These are phyloP conservation scores for Vigna trinervia DNA, from an alignment of 306 rosid species.

Conservation along the genomic window DNA sequence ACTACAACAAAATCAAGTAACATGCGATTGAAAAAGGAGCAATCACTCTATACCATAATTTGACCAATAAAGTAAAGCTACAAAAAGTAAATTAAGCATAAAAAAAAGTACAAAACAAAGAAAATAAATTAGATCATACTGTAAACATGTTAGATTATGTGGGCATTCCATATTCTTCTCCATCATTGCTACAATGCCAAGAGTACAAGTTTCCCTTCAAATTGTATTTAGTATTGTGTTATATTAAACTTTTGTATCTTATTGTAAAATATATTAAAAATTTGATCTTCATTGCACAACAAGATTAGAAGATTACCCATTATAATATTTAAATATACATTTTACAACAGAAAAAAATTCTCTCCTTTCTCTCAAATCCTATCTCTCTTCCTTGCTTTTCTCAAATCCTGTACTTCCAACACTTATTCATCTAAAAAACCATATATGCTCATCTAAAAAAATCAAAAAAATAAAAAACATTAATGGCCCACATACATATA, in stretches of 20 bases:
- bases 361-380: conserved; percentile 35
- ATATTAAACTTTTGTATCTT: too few species aligned
- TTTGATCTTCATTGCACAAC: conserved; percentile 24
- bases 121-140: conserved; percentile 41
- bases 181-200: not conserved
- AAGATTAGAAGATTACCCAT: not conserved
- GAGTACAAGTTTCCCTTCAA: too few species aligned
- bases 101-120: conserved; percentile 40
- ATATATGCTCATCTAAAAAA: conserved; percentile 36
- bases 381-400: conserved; percentile 25
- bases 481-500: conserved; percentile 55
- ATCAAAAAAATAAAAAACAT: not conserved
- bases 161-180: conserved; percentile 42
- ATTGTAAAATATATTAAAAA: too few species aligned
- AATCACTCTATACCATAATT: conserved; percentile 40
- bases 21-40: conserved; percentile 35
- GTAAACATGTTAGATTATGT: conserved; percentile 53
- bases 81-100: conserved; percentile 43
- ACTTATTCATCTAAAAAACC: conserved; percentile 43
- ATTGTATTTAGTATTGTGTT: too few species aligned
- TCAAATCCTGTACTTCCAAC: conserved; percentile 44
- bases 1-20: conserved; percentile 25
- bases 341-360: conserved; percentile 24
- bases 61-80: conserved; percentile 57
- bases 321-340: conserved; percentile 7